A percentile compares a stretch with the other conserved stretches of the same genome.
These are phyloP conservation scores for Trichoderma reesei DNA, from an alignment of 495 filamentous ascomycete genomes.

Conservation along the genomic window DNA sequence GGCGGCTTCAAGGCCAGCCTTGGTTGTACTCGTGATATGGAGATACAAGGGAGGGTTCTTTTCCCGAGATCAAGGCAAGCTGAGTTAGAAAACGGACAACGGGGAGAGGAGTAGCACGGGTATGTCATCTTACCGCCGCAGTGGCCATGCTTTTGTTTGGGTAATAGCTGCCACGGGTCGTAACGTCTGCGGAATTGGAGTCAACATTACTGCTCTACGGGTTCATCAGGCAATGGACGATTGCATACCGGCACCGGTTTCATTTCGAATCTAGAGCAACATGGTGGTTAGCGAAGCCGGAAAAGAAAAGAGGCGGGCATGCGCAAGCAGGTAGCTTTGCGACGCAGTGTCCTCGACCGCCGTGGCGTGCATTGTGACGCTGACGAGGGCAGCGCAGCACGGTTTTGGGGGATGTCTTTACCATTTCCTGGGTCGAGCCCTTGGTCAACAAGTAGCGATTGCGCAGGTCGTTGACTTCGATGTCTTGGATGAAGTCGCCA, in stretches of 20 bases:
- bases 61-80: conserved; percentile 4
- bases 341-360: neutral
- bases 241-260: conserved; percentile 99
- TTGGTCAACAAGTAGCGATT: conserved; percentile 98
- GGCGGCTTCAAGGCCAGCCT: conserved; percentile 83
- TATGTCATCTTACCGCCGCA: conserved; percentile 56
- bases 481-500: conserved; percentile 95
- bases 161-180: conserved; percentile 89
- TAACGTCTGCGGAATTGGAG: conserved; percentile 84
- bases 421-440: conserved; percentile 97
- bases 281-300: conserved; percentile 97
- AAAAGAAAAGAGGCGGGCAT: conserved; percentile 48
- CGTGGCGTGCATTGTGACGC: neutral
- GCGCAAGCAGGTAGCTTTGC: neutral
- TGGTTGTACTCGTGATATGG: conserved; percentile 86
- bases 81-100: conserved; percentile 6
- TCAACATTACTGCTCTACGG: conserved; percentile 43
- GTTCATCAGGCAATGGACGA: conserved; percentile 31
- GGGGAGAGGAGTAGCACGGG: neutral
- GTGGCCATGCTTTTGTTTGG: conserved; percentile 97
- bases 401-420: conserved; percentile 72
- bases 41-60: conserved; percentile 92
- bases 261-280: conserved; percentile 99
- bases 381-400: conserved; percentile 15
- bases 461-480: conserved; percentile 95